These are phyloP conservation scores for Calocybe cyanea DNA, from an alignment of 768 basidiomycete species.

Conservation along the genomic window DNA sequence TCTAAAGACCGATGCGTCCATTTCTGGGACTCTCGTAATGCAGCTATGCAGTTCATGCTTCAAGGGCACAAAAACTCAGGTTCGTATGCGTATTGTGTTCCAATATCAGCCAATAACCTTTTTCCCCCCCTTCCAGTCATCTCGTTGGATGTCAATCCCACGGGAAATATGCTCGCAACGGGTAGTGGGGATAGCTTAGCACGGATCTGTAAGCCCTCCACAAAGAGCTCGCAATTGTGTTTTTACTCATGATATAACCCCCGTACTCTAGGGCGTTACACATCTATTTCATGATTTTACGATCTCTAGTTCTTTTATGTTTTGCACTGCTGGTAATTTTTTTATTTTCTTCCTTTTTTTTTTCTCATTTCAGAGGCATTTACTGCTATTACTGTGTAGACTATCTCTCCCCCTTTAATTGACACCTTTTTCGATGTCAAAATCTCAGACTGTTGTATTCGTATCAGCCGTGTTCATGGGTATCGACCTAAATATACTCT, in stretches of 20 bases:
- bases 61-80: slow-evolving; percentile 66
- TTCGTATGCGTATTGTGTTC: slow-evolving; percentile 22
- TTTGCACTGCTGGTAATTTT: slow-evolving; percentile 9
- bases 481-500: too few species aligned
- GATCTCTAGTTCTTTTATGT: background rate
- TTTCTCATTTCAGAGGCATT: background rate
- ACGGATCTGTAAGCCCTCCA: slow-evolving; percentile 53
- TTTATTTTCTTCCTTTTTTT: background rate
- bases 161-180: slow-evolving; percentile 43
- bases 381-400: background rate
- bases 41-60: slow-evolving; percentile 86
- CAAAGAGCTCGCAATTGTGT: slow-evolving; percentile 22
- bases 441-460: too few species aligned
- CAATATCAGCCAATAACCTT: background rate
- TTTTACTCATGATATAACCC: background rate
- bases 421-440: too few species aligned
- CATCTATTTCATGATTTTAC: background rate
- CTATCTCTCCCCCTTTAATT: too few species aligned
- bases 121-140: slow-evolving; percentile 43
- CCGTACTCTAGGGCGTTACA: slow-evolving; percentile 12
- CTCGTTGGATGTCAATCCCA: slow-evolving; percentile 45
- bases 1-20: slow-evolving; percentile 94
- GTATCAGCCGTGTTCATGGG: too few species aligned
- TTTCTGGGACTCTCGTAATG: slow-evolving; percentile 80
- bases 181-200: slow-evolving; percentile 54